phyloP scores from a whole-genome alignment of 257 asterid genomes.

The Pogostemon cablin region DNA sequence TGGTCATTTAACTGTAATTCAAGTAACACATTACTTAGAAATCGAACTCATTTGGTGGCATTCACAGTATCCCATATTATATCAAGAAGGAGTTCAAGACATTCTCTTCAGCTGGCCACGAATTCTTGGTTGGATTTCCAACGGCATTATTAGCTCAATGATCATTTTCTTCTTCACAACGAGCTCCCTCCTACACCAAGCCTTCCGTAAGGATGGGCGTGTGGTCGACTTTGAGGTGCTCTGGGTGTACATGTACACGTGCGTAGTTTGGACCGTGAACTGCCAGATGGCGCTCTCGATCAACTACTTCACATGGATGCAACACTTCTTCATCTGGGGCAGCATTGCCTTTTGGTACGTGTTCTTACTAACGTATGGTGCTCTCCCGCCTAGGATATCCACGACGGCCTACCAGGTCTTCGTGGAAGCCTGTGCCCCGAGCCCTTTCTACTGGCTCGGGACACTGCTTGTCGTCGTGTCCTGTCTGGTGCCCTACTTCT shows the following conservation, averaged over 20 bases:
- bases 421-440: conserved; percentile 83
- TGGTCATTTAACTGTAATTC: too few relatives aligned
- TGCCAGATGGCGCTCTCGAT: conserved; percentile 93
- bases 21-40: background rate
- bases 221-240: conserved; percentile 69
- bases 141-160: conserved; percentile 72
- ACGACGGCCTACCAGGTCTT: conserved; percentile 70
- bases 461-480: conserved; percentile 63
- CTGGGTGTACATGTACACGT: conserved; percentile 84
- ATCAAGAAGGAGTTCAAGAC: conserved; percentile 75
- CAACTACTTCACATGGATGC: conserved; percentile 96
- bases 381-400: conserved; percentile 57
- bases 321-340: conserved; percentile 93
- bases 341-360: conserved; percentile 79
- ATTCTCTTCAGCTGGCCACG: conserved; percentile 88
- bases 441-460: conserved; percentile 75
- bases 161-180: conserved; percentile 79
- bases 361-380: conserved; percentile 69
- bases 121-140: conserved; percentile 88
- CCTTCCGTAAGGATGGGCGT: conserved; percentile 74
- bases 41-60: conserved; percentile 1
- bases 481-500: conserved; percentile 62
- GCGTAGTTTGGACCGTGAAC: conserved; percentile 91
- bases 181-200: conserved; percentile 50
- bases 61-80: conserved; percentile 71